Base-by-base conservation (phyloP, 2,329 filamentous ascomycete genomes). In the Verticillium nonalfalfae region DNA sequence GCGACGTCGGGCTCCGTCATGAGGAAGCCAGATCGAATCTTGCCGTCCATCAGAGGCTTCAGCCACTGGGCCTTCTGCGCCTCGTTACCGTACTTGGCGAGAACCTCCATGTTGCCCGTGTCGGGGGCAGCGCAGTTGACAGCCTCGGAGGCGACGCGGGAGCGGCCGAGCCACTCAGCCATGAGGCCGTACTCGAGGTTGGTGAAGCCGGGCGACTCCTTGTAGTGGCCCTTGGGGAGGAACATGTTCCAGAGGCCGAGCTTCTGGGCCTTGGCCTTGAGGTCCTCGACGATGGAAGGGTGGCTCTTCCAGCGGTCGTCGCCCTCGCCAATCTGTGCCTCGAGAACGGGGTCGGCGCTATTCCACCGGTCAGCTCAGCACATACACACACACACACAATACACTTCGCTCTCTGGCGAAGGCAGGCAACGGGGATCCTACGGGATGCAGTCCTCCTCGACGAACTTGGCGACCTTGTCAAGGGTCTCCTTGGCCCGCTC, bases 201-300 rank as follows among this genome's bases (percentile, higher is more conserved):
- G 63, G 88, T 91, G 79, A 92, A 97, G 38, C 95, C 95, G 31
- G 94, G 93, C 1, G 93, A 96, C 79, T 97, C 91, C 75, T 90
- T 91, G 83, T 97, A 98, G 78, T 97, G 93, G 69, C 89, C 93
- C 80, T 90, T 94, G 66, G 95, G 91, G 68, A 99, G 78, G 82
- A 99, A 99, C 89, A 99, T 90, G 78, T 99, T 99, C 95, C 95
- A 99, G 56, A 99, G 82, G 1, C 94, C 95, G 33, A 97, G 84
- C 68, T 89, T 83, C 71, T 83, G 85, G 55, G 94, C 95, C 75
- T 93, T 90, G 66, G 78, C 80, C 84, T 98, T 98, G 69, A 99
- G 84, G 60, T 95, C 89, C 68, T 99, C 95, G 64, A 99, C 85
- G 69, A 98, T 83, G 52, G 82, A 74, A 1, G 95, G 94, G 73